Conservation (phyloP, 768 basidiomycete genomes). For the Collybia mongolica region DNA sequence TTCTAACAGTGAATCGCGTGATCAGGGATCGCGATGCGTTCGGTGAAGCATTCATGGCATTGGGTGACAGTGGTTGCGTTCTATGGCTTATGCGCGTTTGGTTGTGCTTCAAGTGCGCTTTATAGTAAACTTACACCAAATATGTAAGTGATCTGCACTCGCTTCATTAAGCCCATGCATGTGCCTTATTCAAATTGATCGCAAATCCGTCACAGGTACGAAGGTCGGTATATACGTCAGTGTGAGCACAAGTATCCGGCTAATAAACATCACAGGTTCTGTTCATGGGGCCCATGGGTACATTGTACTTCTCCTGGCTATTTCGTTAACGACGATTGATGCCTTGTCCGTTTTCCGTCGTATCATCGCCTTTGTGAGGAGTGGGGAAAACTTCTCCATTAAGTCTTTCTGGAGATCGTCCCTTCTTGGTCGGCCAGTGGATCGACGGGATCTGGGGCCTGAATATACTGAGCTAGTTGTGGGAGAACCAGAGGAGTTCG, state of each 20-base stretch:
- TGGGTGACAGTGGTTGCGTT: constrained; percentile 59
- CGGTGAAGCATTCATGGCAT: constrained; percentile 69
- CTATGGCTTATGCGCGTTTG: constrained; percentile 58
- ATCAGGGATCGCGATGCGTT: constrained; percentile 77
- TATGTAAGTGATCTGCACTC: constrained; percentile 54
- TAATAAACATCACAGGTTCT: constrained; percentile 28
- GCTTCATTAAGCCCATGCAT: constrained; percentile 6
- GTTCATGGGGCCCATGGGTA: constrained; percentile 68
- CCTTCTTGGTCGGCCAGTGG: constrained; percentile 46
- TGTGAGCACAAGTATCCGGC: neutral
- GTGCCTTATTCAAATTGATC: constrained; percentile 13
- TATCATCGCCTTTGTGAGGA: constrained; percentile 43
- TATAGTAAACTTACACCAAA: constrained; percentile 83
- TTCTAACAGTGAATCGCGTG: constrained; percentile 1
- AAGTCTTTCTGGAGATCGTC: constrained; percentile 56
- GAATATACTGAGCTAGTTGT: constrained; percentile 62
- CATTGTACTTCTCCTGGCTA: constrained; percentile 34
- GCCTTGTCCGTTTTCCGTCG: constrained; percentile 50
- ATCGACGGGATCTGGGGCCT: constrained; percentile 21
- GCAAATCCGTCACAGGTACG: constrained; percentile 50
- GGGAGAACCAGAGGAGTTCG: constrained; percentile 56
- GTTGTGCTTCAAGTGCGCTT: constrained; percentile 63
- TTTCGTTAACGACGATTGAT: constrained; percentile 47
- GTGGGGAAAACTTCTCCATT: constrained; percentile 42
- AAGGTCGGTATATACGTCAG: constrained; percentile 35